A percentile compares a stretch with the other conserved stretches of the same genome.
phyloP scores from a whole-genome alignment of 768 basidiomycete species.

The Mycena olivaceomarginata region DNA sequence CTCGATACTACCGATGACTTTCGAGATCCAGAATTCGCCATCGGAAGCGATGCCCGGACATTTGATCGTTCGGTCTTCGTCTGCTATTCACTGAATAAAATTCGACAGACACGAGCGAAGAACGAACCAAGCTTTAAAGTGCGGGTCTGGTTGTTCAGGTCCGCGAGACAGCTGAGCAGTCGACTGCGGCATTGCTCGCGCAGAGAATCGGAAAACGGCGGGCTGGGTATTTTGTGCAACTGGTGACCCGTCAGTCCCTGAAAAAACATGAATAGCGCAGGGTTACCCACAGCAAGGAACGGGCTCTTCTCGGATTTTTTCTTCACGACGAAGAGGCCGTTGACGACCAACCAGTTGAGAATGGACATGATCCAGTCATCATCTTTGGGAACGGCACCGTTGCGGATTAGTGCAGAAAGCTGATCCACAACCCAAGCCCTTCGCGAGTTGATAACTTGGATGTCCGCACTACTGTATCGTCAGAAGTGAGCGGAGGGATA shows the following conservation, averaged over 20 bases:
- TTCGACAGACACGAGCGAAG: not conserved
- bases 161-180: slow-evolving; percentile 84
- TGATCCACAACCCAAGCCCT: slow-evolving; percentile 93
- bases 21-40: slow-evolving; percentile 88
- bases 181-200: slow-evolving; percentile 80
- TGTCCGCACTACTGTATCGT: slow-evolving; percentile 60
- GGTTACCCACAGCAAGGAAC: slow-evolving; percentile 72
- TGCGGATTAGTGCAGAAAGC: slow-evolving; percentile 84
- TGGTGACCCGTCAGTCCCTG: slow-evolving; percentile 50
- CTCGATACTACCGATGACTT: slow-evolving; percentile 74
- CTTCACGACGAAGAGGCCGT: slow-evolving; percentile 87
- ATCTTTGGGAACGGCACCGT: slow-evolving; percentile 85
- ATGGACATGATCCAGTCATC: slow-evolving; percentile 86
- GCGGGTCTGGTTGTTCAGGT: slow-evolving; percentile 77
- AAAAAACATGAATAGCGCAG: not conserved
- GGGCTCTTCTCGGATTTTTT: slow-evolving; percentile 84
- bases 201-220: slow-evolving; percentile 84
- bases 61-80: slow-evolving; percentile 72
- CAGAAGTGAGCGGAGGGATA: slow-evolving; percentile 13
- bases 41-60: slow-evolving; percentile 78
- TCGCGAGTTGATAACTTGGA: slow-evolving; percentile 70
- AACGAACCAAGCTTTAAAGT: slow-evolving; percentile 71
- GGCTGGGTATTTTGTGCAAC: slow-evolving; percentile 78
- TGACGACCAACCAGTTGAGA: slow-evolving; percentile 87
- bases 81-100: slow-evolving; percentile 35